A percentile compares a stretch with the other conserved stretches of the same genome.
phyloP scores from a whole-genome alignment of 2,329 filamentous ascomycete genomes.

The Knufia petricola region DNA sequence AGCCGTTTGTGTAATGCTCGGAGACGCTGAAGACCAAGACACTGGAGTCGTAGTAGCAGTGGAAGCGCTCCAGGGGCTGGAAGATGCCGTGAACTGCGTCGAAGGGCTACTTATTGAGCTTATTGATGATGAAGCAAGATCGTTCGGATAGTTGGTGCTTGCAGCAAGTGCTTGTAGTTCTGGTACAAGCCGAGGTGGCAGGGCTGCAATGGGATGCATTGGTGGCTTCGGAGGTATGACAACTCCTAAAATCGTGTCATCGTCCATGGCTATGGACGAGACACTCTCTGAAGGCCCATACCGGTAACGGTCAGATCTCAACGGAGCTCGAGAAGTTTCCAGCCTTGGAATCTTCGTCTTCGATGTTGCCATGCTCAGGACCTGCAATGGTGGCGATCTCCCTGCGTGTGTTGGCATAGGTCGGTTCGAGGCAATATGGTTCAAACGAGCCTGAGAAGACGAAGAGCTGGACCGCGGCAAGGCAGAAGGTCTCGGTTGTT shows the following conservation, averaged over 20 bases:
- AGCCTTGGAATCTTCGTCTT: not conserved
- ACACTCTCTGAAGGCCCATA: not conserved
- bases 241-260: slow-evolving; percentile 18
- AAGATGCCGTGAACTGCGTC: slow-evolving; percentile 19
- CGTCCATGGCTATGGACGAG: slow-evolving; percentile 13
- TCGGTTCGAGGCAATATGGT: slow-evolving; percentile 4
- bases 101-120: slow-evolving; percentile 22
- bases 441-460: slow-evolving; percentile 3
- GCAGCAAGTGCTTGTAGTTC: slow-evolving; percentile 22
- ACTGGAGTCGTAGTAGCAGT: slow-evolving; percentile 37
- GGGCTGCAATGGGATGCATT: slow-evolving; percentile 9
- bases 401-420: slow-evolving; percentile 2
- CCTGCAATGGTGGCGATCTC: slow-evolving; percentile 4
- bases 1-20: slow-evolving; percentile 31
- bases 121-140: slow-evolving; percentile 14
- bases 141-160: slow-evolving; percentile 9
- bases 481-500: not conserved
- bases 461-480: slow-evolving; percentile 5
- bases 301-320: not conserved
- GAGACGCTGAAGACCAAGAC: slow-evolving; percentile 41
- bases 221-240: slow-evolving; percentile 12
- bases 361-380: not conserved
- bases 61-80: slow-evolving; percentile 22
- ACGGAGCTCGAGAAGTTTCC: not conserved
- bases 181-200: slow-evolving; percentile 21